Evolutionary conservation across 2,329 filamentous ascomycete genomes (phyloP), one percentile per base, ranked within the genome.

Genomic region (Lasiodiplodia citricola): DNA sequence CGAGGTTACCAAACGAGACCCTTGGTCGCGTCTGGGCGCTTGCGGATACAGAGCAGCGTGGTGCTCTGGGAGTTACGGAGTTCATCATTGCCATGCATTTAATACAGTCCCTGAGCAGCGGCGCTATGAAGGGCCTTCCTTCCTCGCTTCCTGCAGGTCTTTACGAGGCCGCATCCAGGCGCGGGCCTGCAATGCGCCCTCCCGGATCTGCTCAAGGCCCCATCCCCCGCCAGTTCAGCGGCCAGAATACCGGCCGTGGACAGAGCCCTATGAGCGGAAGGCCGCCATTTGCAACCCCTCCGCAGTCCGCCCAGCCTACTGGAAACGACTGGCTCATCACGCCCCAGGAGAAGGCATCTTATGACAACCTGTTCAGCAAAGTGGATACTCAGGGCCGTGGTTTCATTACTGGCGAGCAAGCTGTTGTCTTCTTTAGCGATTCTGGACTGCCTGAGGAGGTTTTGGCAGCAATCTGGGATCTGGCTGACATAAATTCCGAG

Each of bases 71-170:
- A 69, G 86, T 90, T 74, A 95, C 94, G 16, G 96, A 98, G 75
- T 99, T 99, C 78, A 92, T 97, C 77, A 96, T 99, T 76, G 96
- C 96, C 56, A 99, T 99, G 96, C 96, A 99, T 80, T 85, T 99
- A 70, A 86, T 99, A 71, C 95, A 93, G 16, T 97, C 94, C 14
- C 93, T 93, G 82, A 97, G 97, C 84, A 91, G 90, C 14, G 92
- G 94, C 25, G 86, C 90, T 37, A 87, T 99, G 79, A 90, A 93
- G 71, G 89, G 87, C 23, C 85, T 98, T 68, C 96, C 96, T 1
- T 91, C 84, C 70, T 88, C 91, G 31, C 87, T 99, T 2, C 96
- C 96, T 6, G 89, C 92, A 14, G 92, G 91, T 13, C 84, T 99
- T 5, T 97, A 96, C 76, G 96, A 99, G 76, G 95, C 94, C 56